Evolutionary conservation across 2,329 filamentous ascomycete species (phyloP), one percentile per base, ranked within the genome.

Genomic region (Coniochaeta pulveracea): DNA sequence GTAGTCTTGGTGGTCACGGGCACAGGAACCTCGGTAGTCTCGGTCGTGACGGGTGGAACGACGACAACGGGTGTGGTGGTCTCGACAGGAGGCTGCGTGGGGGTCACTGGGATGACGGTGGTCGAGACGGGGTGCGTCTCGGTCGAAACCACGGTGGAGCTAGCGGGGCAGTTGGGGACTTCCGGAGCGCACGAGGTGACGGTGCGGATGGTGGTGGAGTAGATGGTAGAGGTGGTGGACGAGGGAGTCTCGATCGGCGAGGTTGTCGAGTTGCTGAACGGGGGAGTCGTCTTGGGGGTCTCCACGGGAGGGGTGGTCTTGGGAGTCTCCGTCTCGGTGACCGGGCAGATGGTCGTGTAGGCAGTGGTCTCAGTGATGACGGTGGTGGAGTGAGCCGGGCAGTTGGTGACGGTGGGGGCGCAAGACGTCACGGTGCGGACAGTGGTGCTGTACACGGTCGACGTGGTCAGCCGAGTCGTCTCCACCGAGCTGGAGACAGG

Each of bases 361-460:
- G 57, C 50, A 34, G 47, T 39, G 36, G 50, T 49, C 33, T 44
- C 38, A 38, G 47, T 44, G 33, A 50, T 50, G 33, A 56, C 45
- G 33, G 44, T 54, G 15, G 52, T 48, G 34, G 36, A 32, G 17
- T 40, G 40, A 39, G 52, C 52, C 35, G 60, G 59, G 55, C 72
- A 76, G 70, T 73, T 57, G 53, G 69, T 72, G 49, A 72, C 62
- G 36, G 64, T 68, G 36, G 71, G 57, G 40, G 60, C 66, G 50
- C 71, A 76, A 37, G 66, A 72, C 46, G 63, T 74, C 55, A 75
- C 60, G 52, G 71, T 76, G 40, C 66, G 57, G 42, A 71, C 55
- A 49, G 69, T 55, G 37, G 69, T 74, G 49, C 62, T 56, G 58
- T 65, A 61, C 56, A 74, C 59, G 43, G 68, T 61, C 38, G 61